A percentile compares a stretch with the other conserved stretches of the same genome.
These are phyloP conservation scores for Linum tenue DNA, from an alignment of 345 rosid species.

Conservation along the genomic window DNA sequence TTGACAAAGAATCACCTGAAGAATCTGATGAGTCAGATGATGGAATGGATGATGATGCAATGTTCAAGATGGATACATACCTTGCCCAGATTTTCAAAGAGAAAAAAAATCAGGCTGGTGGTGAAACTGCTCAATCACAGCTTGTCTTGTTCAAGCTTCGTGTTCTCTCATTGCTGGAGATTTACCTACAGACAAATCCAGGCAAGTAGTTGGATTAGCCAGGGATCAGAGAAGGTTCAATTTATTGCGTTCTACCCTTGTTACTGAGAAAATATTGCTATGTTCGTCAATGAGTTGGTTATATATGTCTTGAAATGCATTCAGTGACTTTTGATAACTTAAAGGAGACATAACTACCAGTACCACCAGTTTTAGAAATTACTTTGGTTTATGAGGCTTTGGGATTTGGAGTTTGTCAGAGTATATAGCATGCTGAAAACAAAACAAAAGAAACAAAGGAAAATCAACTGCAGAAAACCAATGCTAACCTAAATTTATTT, in stretches of 20 bases:
- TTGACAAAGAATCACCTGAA: conserved; percentile 34
- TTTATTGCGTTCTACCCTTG: not conserved
- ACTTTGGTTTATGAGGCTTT: no score
- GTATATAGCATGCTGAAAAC: no score
- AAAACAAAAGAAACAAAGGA: no score
- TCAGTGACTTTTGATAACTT: no score
- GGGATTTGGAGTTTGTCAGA: no score
- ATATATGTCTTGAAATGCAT: no score
- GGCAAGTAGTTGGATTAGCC: conserved; percentile 32
- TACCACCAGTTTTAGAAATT: no score
- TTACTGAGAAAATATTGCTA: not conserved
- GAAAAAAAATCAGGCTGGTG: conserved; percentile 73
- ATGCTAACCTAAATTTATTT: no score
- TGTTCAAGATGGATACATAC: conserved; percentile 92
- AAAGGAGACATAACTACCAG: no score
- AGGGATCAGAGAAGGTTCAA: not conserved
- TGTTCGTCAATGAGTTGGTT: not conserved
- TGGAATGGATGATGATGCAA: conserved; percentile 94
- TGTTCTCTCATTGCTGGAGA: conserved; percentile 86
- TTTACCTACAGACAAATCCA: conserved; percentile 84
- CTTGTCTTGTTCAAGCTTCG: conserved; percentile 87
- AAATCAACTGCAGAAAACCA: no score
- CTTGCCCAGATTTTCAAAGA: conserved; percentile 86
- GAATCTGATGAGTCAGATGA: conserved; percentile 76
- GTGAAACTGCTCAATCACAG: conserved; percentile 89